These are phyloP conservation scores for Alternaria ventricosa DNA, from an alignment of 2,329 filamentous ascomycete genomes.

Conservation along the genomic window DNA sequence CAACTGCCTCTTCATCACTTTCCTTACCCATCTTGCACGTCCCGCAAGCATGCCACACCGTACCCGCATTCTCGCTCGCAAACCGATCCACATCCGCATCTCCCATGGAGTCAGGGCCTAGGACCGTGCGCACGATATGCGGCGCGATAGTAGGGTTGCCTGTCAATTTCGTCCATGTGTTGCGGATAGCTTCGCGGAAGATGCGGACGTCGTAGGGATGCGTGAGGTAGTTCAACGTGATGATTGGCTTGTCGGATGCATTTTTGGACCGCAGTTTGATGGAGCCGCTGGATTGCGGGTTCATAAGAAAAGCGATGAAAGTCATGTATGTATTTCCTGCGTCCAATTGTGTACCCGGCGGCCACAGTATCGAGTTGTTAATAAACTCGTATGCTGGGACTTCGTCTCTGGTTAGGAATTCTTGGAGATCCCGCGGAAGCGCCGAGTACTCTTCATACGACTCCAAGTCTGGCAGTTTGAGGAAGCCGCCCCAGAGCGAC, in stretches of 20 bases:
- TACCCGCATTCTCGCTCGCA: conserved; percentile 33
- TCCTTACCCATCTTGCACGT: conserved; percentile 48
- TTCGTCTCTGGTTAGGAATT: conserved; percentile 56
- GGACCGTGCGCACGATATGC: conserved; percentile 55
- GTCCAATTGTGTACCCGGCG: conserved; percentile 30
- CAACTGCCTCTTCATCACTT: conserved; percentile 44
- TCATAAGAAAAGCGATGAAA: conserved; percentile 55
- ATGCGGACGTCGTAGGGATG: conserved; percentile 61
- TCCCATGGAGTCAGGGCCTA: conserved; percentile 52
- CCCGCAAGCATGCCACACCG: conserved; percentile 48
- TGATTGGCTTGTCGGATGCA: conserved; percentile 57
- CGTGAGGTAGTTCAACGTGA: conserved; percentile 61
- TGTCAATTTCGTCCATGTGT: conserved; percentile 50
- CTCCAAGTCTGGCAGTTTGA: conserved; percentile 54
- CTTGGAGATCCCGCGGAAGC: conserved; percentile 54
- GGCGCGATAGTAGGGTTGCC: conserved; percentile 59
- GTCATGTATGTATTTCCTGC: conserved; percentile 47
- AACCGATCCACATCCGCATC: conserved; percentile 59
- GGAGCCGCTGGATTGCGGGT: conserved; percentile 59
- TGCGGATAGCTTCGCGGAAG: conserved; percentile 43
- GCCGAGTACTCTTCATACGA: conserved; percentile 52
- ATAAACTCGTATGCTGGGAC: conserved; percentile 65
- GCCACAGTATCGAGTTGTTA: conserved; percentile 34
- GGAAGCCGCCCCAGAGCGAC: conserved; percentile 60
- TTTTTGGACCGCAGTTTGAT: conserved; percentile 62